Conservation (phyloP, 2,329 filamentous ascomycete species). For the Emmonsiellopsis sp. region DNA sequence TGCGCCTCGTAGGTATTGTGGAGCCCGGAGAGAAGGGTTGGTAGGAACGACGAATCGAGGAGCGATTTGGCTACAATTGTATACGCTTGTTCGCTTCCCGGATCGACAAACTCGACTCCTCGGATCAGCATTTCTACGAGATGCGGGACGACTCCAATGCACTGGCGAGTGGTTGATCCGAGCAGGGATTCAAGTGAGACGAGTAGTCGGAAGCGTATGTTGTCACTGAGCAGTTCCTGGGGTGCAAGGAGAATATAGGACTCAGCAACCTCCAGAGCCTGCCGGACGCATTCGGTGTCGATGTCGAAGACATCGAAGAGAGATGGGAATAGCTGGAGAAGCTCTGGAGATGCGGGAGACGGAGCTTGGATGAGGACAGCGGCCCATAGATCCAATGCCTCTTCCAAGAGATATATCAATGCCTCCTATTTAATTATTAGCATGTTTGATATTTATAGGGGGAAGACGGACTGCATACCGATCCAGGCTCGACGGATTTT, state of each 20-base stretch:
- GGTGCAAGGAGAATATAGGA: conserved; percentile 61
- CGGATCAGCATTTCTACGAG: conserved; percentile 58
- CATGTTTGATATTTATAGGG: neutral
- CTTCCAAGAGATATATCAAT: conserved; percentile 77
- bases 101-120: conserved; percentile 53
- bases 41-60: conserved; percentile 53
- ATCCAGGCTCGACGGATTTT: conserved; percentile 67
- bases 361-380: conserved; percentile 61
- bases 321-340: conserved; percentile 55
- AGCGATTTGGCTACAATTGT: conserved; percentile 58
- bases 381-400: conserved; percentile 83
- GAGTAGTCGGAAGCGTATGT: conserved; percentile 28
- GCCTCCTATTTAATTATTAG: conserved; percentile 37
- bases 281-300: conserved; percentile 53
- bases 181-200: conserved; percentile 33
- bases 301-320: conserved; percentile 59
- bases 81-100: conserved; percentile 46
- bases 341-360: conserved; percentile 48
- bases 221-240: conserved; percentile 33
- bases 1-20: conserved; percentile 63
- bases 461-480: conserved; percentile 37
- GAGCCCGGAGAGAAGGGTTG: conserved; percentile 56
- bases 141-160: conserved; percentile 33
- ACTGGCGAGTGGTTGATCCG: conserved; percentile 28
- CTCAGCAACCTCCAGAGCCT: conserved; percentile 57